Evolutionary conservation across 441 rosid genomes (phyloP).

Genomic region (Hypseocharis bilobata): DNA sequence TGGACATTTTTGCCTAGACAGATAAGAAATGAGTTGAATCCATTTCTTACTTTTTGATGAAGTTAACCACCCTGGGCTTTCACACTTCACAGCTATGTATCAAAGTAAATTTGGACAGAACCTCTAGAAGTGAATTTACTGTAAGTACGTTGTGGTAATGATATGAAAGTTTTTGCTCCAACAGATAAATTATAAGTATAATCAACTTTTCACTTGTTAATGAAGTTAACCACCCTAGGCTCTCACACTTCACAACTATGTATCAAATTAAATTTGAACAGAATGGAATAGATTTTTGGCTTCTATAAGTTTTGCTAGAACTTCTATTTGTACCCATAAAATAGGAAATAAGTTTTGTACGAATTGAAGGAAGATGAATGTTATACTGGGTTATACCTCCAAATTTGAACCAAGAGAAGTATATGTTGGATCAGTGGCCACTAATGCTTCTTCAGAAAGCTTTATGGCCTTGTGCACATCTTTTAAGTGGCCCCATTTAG

Average conservation of each 20-base stretch:
- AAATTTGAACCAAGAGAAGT: conserved; percentile 47
- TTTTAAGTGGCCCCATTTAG: conserved; percentile 65
- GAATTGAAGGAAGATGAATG: background rate
- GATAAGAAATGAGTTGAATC: background rate
- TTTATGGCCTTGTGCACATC: conserved; percentile 64
- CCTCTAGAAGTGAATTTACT: no score
- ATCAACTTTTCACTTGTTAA: no score
- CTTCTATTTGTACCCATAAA: background rate
- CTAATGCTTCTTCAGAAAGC: conserved; percentile 53
- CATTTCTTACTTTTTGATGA: no score
- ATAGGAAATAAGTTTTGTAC: background rate
- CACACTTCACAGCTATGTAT: background rate
- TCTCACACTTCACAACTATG: background rate
- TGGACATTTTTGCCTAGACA: background rate
- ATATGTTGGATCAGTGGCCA: conserved; percentile 49
- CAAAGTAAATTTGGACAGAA: background rate
- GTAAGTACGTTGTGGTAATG: no score
- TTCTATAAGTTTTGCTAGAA: background rate
- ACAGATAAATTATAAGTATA: no score
- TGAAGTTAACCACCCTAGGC: background rate
- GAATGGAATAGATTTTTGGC: background rate
- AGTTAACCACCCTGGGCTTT: background rate
- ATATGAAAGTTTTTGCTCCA: no score
- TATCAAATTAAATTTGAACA: no score
- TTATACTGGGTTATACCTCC: conserved; percentile 38